A percentile compares a stretch with the other conserved stretches of the same genome.
phyloP scores from a whole-genome alignment of 2,329 filamentous ascomycete species.

The Penicillium sp. region DNA sequence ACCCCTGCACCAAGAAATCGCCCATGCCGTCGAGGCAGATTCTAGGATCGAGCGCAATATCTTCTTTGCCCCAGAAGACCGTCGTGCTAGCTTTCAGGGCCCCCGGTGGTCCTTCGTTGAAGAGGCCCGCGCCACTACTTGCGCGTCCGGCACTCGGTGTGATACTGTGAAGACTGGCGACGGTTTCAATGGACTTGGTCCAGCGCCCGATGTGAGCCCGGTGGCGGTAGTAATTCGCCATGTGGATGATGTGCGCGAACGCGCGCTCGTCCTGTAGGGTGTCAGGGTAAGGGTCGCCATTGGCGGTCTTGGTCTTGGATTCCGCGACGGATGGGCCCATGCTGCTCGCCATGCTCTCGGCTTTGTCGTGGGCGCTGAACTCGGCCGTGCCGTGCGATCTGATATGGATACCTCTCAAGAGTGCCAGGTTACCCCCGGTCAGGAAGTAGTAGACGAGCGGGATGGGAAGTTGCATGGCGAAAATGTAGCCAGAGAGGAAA shows the following conservation, averaged over 20 bases:
- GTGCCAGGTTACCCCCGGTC: conserved; percentile 53
- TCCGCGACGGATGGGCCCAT: conserved; percentile 54
- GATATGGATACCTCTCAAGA: conserved; percentile 48
- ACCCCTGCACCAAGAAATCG: conserved; percentile 53
- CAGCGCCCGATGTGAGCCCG: conserved; percentile 49
- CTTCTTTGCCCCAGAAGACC: conserved; percentile 56
- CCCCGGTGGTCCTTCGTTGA: conserved; percentile 48
- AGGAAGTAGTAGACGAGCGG: conserved; percentile 48
- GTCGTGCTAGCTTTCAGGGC: conserved; percentile 55
- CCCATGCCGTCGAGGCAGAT: conserved; percentile 56
- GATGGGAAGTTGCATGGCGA: conserved; percentile 55
- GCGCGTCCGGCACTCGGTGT: conserved; percentile 34
- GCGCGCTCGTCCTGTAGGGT: conserved; percentile 44
- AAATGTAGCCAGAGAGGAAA: conserved; percentile 56
- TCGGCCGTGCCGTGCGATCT: conserved; percentile 37
- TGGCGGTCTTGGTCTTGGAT: conserved; percentile 35
- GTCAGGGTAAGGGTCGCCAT: conserved; percentile 41
- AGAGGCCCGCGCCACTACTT: conserved; percentile 45
- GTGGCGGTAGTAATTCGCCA: conserved; percentile 58
- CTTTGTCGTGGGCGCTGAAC: conserved; percentile 38
- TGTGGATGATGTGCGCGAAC: conserved; percentile 52
- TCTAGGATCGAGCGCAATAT: conserved; percentile 53
- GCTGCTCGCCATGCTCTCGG: conserved; percentile 53
- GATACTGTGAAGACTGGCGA: conserved; percentile 51
- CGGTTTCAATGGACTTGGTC: conserved; percentile 55